Base-by-base conservation (phyloP, 23 red algal genomes). In the Cyanidium caldarium region DNA sequence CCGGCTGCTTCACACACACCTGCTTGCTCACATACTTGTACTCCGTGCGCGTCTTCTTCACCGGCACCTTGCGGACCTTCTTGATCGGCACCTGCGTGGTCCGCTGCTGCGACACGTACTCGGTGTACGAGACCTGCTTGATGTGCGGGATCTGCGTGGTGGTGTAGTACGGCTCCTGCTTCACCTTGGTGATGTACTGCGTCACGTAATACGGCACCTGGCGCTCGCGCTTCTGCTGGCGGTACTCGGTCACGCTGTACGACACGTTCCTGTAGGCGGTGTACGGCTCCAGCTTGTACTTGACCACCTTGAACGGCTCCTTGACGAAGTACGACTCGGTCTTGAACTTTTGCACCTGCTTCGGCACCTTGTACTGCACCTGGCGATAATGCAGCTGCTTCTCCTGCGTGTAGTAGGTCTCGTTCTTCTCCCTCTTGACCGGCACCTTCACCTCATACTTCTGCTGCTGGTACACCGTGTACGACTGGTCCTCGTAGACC, bases 391-490 rank as follows among this genome's bases (percentile, higher is more conserved):
- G 51, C 51, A 61, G n/a, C 51, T 61, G n/a, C 51, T 61, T 61
- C 13, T 28, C 51, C 23, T 16, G 51, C 51, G 19, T 28, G 51
- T 61, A 61, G 51, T 61, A 61, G 51, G 51, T 61, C 51, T 28
- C 51, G 51, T 61, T 61, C 51, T 61, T 61, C n/a, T 61, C 19
- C 23, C 31, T 61, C 10, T 16, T 61, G 13, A 61, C 21, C 31
- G 51, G 51, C 19, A 61, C 51, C 51, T 61, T 61, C n/a, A 61
- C 51, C 51, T 61, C 51, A 28, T 61, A 61, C 21, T 61, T 61
- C 51, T 61, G 51, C 21, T 61, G 51, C 51, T 61, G n/a, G 51
- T 61, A 61, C 51, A 61, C 51, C 10, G 51, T 61, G 51, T 61
- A 61, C 21, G 19, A 5, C 23, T 61, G 51, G 51, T 61, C 31